A percentile compares a stretch with the other conserved stretches of the same genome.
Conservation (phyloP, 352 stramenopile species). For the Phytopythium ostracodes region DNA sequence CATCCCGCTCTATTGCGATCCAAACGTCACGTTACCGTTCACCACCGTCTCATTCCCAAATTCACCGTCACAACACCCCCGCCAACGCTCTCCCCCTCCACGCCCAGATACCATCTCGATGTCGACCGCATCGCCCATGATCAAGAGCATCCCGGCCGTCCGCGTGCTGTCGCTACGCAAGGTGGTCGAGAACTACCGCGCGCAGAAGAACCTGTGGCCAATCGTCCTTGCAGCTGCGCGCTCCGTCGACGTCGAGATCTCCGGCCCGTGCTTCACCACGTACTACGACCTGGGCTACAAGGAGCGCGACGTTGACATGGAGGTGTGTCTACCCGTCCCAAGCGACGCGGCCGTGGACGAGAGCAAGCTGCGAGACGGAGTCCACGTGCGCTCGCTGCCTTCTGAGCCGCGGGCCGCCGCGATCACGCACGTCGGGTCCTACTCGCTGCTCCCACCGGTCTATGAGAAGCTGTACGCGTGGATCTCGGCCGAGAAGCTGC, state of each 20-base stretch:
- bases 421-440: slow-evolving; percentile 28
- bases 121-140: not conserved
- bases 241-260: slow-evolving; percentile 13
- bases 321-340: slow-evolving; percentile 40
- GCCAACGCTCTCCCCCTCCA: not conserved
- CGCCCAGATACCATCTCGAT: not conserved
- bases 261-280: slow-evolving; percentile 26
- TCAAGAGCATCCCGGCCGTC: slow-evolving; percentile 27
- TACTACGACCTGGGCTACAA: slow-evolving; percentile 42
- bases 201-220: slow-evolving; percentile 34
- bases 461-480: slow-evolving; percentile 31
- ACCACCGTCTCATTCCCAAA: not conserved
- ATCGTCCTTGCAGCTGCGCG: slow-evolving; percentile 22
- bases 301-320: slow-evolving; percentile 35
- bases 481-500: slow-evolving; percentile 22
- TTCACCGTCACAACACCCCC: too few relatives aligned
- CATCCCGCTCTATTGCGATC: too few relatives aligned
- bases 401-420: slow-evolving; percentile 16
- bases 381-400: slow-evolving; percentile 17
- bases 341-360: slow-evolving; percentile 12
- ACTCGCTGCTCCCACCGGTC: slow-evolving; percentile 14
- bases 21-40: not conserved
- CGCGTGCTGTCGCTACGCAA: slow-evolving; percentile 34
- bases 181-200: slow-evolving; percentile 41
- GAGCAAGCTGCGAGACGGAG: slow-evolving; percentile 5